Base-by-base conservation (phyloP, 2,329 filamentous ascomycete genomes). In the Sodiomyces alkalinus region DNA sequence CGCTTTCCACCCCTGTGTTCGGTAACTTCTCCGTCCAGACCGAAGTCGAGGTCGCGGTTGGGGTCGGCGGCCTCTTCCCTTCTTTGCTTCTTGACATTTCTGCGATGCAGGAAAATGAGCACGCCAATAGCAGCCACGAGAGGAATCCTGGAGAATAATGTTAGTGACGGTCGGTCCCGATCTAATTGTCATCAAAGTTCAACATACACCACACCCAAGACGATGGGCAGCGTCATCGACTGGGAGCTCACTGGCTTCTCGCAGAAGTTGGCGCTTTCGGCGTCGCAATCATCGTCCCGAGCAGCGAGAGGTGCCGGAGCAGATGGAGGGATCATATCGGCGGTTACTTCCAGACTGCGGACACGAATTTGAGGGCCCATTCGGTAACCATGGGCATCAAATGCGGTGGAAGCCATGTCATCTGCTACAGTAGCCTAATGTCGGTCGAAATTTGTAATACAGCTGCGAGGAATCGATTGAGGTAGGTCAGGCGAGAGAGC, bases 31-130 rank as follows among this genome's bases (percentile, higher is more conserved):
- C 33, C 55, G 20, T 56, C 82, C 46, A 94, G 55, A 19, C 90
- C 90, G 47, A 94, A 98, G 51, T 98, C 90, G 46, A 96, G 66
- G 1, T 83, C 90, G 46, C 79, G 86, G 53, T 92, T 82, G 40
- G 82, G 81, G 51, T 94, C 86, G 37, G 79, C 73, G 12, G 68
- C 64, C 55, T 98, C 90, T 55, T 98, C 90, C 33, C 64, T 57
- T 31, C 63, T 62, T 37, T 83, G 63, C 43, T 73, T 83, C 48
- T 68, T 72, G 21, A 80, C 55, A 43, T 83, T 79, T 49, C 82
- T 69, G 29, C 82, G 72, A 48, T 94, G 86, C 19, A 98, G 65
- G 45, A 74, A 77, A 38, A 86, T 45, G 21, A 94, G 58, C 2
- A 83, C 67, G 26, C 72, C 47, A 1, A 78, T 48, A 13, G 80